Evolutionary conservation across 495 filamentous ascomycete species (phyloP), one percentile per base, ranked within the genome.

Genomic region (Lasiosphaeria miniovina): DNA sequence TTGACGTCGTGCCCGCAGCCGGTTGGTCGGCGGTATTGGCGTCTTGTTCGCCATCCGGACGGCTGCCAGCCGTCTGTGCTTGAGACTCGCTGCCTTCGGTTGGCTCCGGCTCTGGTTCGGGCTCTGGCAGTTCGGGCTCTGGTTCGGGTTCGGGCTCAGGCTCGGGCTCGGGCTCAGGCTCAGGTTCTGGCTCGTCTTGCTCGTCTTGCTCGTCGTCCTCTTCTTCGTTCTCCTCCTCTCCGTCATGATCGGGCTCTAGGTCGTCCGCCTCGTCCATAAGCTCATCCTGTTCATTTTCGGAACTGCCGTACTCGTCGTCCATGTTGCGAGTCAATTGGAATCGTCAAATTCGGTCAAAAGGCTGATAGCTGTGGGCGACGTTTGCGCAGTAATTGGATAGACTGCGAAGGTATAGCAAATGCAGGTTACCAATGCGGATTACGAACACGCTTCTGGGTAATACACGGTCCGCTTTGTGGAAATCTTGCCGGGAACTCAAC

Each of bases 101-200:
- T 11, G 81, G 48, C 34, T 74, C 60, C 17, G 61, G 50, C 14
- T 67, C 65, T 12, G 64, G 58, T 14, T 68, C 70, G 32, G 55
- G 53, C 24, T 65, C 69, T 14, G 65, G 40, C 53, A 62, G 24
- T 24, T 46, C 11, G 43, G 8, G 6, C 43, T 6, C 8, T 2
- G 81, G 48, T 36, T 74, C 60, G 15, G 61, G 50, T 11, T 67
- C 65, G 8, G 63, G 58, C 10, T 68, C 70, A 17, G 52, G 53
- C 24, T 65, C 69, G 15, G 63, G 40, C 53, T 63, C 63, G 46
- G 45, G 53, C 58, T 77, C 71, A 12, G 71, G 70, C 52, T 76
- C 73, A 17, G 43, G 43, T 4, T 71, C 66, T 14, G 86, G 80
- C 41, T 87, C 85, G 61, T 87, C 83, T 33, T 89, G 85, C 10